phyloP scores from a whole-genome alignment of 208 protist species.

The Porcisia hertigi region DNA sequence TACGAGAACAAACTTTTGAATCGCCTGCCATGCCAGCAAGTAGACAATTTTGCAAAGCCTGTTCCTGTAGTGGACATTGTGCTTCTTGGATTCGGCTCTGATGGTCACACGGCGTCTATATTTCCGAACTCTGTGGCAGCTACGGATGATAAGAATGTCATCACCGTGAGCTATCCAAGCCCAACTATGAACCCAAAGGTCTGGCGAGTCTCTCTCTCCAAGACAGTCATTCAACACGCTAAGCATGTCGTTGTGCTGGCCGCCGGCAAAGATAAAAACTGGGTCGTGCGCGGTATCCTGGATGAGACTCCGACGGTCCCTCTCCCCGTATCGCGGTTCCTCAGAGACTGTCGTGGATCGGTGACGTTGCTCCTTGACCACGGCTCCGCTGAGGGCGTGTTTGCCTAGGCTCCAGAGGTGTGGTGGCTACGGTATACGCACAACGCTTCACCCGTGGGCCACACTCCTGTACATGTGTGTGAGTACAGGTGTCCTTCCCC shows the following conservation, averaged over 20 bases:
- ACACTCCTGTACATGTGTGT: background rate
- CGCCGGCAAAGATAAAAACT: slow-evolving; percentile 64
- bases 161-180: slow-evolving; percentile 66
- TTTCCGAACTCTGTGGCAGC: slow-evolving; percentile 70
- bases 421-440: too few relatives aligned
- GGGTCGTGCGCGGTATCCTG: slow-evolving; percentile 69
- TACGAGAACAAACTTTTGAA: slow-evolving; percentile 39
- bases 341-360: slow-evolving; percentile 62
- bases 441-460: background rate
- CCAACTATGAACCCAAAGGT: slow-evolving; percentile 82
- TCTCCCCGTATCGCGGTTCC: slow-evolving; percentile 61
- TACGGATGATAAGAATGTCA: slow-evolving; percentile 31
- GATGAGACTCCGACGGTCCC: slow-evolving; percentile 5
- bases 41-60: slow-evolving; percentile 1
- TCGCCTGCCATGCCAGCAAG: slow-evolving; percentile 8
- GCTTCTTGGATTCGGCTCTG: slow-evolving; percentile 76
- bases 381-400: slow-evolving; percentile 18
- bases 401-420: background rate
- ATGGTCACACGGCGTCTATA: slow-evolving; percentile 85
- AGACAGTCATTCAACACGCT: slow-evolving; percentile 60
- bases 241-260: slow-evolving; percentile 75
- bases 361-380: slow-evolving; percentile 67
- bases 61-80: slow-evolving; percentile 74
- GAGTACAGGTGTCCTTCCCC: background rate
- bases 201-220: slow-evolving; percentile 76